A percentile compares a stretch with the other conserved stretches of the same genome.
phyloP scores from a whole-genome alignment of 2,329 filamentous ascomycete species.

The Diaporthe longicolla region DNA sequence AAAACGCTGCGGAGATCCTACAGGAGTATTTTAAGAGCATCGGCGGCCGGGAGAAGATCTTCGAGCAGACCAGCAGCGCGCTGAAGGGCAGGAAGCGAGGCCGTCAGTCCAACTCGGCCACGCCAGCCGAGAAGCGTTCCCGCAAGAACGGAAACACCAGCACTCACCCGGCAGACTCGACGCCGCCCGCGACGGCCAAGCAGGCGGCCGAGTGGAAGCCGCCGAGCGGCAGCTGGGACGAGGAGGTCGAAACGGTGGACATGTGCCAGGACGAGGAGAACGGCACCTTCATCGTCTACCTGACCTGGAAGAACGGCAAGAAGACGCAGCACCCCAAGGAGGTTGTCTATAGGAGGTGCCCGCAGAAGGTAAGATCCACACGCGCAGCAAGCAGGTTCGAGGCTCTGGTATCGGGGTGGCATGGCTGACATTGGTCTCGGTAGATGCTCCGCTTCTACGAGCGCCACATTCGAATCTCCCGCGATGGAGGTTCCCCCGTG shows the following conservation, averaged over 20 bases:
- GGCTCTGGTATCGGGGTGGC: not conserved
- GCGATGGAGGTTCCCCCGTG: slow-evolving; percentile 41
- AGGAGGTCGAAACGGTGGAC: slow-evolving; percentile 78
- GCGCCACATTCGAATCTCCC: slow-evolving; percentile 62
- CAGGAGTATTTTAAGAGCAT: slow-evolving; percentile 73
- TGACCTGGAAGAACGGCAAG: slow-evolving; percentile 80
- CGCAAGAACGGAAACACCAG: slow-evolving; percentile 64
- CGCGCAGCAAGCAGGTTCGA: not conserved
- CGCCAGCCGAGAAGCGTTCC: slow-evolving; percentile 60
- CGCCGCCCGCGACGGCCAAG: slow-evolving; percentile 62
- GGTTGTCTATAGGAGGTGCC: slow-evolving; percentile 81
- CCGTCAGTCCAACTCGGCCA: slow-evolving; percentile 58
- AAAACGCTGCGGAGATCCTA: slow-evolving; percentile 72
- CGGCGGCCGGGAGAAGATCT: slow-evolving; percentile 73
- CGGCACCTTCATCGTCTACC: slow-evolving; percentile 74
- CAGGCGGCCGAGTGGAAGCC: slow-evolving; percentile 69
- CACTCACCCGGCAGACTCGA: slow-evolving; percentile 63
- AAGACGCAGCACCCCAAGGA: slow-evolving; percentile 81
- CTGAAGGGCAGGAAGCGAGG: slow-evolving; percentile 71
- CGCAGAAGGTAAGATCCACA: slow-evolving; percentile 75
- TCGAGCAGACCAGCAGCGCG: slow-evolving; percentile 65
- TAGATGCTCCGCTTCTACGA: slow-evolving; percentile 75
- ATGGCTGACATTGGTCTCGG: slow-evolving; percentile 7
- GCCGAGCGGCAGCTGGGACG: slow-evolving; percentile 83
- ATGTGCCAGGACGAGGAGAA: slow-evolving; percentile 77